Evolutionary conservation across 2,329 filamentous ascomycete genomes (phyloP), one percentile per base, ranked within the genome.

Genomic region (Ophiostoma novo-ulmi): DNA sequence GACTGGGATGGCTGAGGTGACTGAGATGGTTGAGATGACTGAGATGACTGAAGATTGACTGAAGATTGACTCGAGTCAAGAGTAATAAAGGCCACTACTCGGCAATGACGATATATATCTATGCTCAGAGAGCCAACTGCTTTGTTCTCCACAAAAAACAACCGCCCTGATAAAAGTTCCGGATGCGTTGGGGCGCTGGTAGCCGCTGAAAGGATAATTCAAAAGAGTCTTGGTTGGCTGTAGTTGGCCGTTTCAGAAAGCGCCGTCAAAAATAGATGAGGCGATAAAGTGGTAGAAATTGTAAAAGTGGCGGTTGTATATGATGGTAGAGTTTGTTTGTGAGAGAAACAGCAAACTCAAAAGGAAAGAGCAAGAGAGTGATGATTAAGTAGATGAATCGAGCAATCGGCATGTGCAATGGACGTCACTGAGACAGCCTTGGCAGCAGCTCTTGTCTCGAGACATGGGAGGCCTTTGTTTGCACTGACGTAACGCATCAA

Each of bases 231-330:
- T 58, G 63, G 70, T 65, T 70, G 70, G 70, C 26, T 36, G 65
- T 11, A 66, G 68, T 61, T 11, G 52, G 31, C 55, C n/a, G 73
- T 74, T 74, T 74, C 73, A 73, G 70, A 71, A 73, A 48, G 71
- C 73, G 73, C 73, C 67, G 44, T 8, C 8, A n/a, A 35, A 66
- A 38, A 31, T 22, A 67, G 41, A n/a, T 35, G 22, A 66, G 35
- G 31, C 31, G 13, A 36, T 26, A 8, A 13, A 61, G 22, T 31
- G 26, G 55, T 13, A 61, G 13, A 3, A 22, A 61, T n/a, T 17
- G 48, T 14, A 22, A 52, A 52, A 31, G 31, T 31, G 48, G 48
- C 5, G 17, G 14, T 52, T 52, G 44, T 13, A 39, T 11, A 13
- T 48, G 17, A 20, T 48, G 52, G 22, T 2, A 22, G 52, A 26